phyloP scores from a whole-genome alignment of 2,329 filamentous ascomycete genomes.

The Alternaria triticina region DNA sequence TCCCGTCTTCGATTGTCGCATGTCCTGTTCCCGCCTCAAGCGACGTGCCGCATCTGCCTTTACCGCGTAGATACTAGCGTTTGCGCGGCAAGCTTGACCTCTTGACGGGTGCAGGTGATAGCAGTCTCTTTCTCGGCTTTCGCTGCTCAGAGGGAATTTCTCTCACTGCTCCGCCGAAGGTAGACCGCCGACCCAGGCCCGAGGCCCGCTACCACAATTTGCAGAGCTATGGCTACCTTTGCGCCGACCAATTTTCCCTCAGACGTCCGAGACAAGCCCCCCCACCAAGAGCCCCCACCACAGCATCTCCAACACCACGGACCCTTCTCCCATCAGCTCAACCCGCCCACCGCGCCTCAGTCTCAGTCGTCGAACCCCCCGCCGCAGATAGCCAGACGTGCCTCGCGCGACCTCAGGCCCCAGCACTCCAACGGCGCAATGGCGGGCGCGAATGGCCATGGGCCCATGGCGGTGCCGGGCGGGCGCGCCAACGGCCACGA shows the following conservation, averaged over 20 bases:
- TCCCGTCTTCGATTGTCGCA: slow-evolving; percentile 8
- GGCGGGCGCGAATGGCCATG: slow-evolving; percentile 44
- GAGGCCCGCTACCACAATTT: slow-evolving; percentile 6
- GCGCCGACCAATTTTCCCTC: slow-evolving; percentile 26
- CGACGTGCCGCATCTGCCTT: slow-evolving; percentile 22
- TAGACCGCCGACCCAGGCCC: slow-evolving; percentile 6
- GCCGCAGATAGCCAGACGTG: slow-evolving; percentile 33
- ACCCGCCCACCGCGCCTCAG: slow-evolving; percentile 23
- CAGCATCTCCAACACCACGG: slow-evolving; percentile 27
- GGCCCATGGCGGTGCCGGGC: slow-evolving; percentile 46
- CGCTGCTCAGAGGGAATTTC: slow-evolving; percentile 7
- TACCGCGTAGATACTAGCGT: slow-evolving; percentile 27
- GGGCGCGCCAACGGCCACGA: slow-evolving; percentile 42
- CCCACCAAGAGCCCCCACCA: slow-evolving; percentile 43
- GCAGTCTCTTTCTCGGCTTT: slow-evolving; percentile 24
- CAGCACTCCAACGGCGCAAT: slow-evolving; percentile 38
- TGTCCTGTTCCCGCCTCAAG: slow-evolving; percentile 21
- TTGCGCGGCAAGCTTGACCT: slow-evolving; percentile 10
- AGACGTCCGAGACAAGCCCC: slow-evolving; percentile 32
- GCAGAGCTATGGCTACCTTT: slow-evolving; percentile 38
- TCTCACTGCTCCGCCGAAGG: slow-evolving; percentile 6
- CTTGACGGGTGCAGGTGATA: slow-evolving; percentile 20
- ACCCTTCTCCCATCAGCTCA: slow-evolving; percentile 38
- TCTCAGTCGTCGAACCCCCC: slow-evolving; percentile 26
- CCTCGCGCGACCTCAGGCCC: slow-evolving; percentile 42